Evolutionary conservation across 176 grass and related monocot genomes (phyloP).

Genomic region (Oryza rufipogon): DNA sequence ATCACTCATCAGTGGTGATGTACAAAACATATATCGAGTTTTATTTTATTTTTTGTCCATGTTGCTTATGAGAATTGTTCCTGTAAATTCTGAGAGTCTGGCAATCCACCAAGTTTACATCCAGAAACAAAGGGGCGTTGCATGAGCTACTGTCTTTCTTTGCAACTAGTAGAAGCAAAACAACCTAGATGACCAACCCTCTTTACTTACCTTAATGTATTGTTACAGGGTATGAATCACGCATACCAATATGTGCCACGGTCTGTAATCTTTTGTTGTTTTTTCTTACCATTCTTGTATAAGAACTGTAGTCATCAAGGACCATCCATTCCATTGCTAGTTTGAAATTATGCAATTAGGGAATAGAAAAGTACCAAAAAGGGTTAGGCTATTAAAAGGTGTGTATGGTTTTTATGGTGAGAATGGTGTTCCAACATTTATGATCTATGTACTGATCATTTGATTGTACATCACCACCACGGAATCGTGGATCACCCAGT

Average conservation of each 20-base stretch:
- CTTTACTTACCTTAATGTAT: constrained; percentile 13
- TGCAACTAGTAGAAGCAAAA: constrained; percentile 5
- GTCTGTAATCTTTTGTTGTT: constrained; percentile 1
- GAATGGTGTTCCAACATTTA: neutral
- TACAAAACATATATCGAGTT: neutral
- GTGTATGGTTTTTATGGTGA: neutral
- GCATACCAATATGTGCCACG: neutral
- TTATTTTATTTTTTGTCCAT: neutral
- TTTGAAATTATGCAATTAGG: neutral
- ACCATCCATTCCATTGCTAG: neutral
- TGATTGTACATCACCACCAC: neutral
- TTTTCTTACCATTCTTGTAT: constrained; percentile 21
- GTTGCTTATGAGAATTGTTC: neutral
- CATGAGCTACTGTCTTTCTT: neutral
- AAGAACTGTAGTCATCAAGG: constrained; percentile 11
- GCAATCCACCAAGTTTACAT: neutral
- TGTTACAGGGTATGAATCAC: neutral
- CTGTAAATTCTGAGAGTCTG: neutral
- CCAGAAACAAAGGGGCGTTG: neutral
- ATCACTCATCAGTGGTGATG: neutral
- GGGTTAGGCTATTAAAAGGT: neutral
- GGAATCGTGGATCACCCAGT: neutral
- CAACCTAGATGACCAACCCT: neutral
- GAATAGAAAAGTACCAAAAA: constrained; percentile 4
- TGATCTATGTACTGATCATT: neutral